These are phyloP conservation scores for Diplosphaera chodatii DNA, from an alignment of 139 green algal genomes.

Conservation along the genomic window DNA sequence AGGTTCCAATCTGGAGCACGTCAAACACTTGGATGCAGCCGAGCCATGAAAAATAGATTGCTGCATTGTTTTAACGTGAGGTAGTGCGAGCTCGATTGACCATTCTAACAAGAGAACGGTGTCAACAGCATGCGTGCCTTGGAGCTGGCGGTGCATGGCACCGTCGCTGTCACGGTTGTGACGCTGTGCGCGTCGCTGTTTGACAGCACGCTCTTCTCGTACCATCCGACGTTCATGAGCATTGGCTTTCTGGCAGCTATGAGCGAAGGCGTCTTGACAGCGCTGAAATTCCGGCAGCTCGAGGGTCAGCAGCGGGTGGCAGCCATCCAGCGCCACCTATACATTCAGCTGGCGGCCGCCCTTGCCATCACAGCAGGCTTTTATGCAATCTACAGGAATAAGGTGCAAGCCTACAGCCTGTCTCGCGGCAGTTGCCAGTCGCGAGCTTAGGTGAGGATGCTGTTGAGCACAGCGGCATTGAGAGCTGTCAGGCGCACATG, in stretches of 20 bases:
- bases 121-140: neutral
- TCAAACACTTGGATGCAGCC: too few relatives aligned
- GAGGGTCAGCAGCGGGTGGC: neutral
- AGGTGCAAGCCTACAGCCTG: too few relatives aligned
- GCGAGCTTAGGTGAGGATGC: too few relatives aligned
- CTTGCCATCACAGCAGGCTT: neutral
- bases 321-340: neutral
- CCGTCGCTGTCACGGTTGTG: neutral
- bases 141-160: neutral
- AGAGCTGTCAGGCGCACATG: too few relatives aligned
- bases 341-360: neutral
- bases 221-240: neutral
- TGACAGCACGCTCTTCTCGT: neutral
- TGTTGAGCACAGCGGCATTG: too few relatives aligned
- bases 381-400: neutral
- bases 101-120: too few relatives aligned
- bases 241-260: neutral
- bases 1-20: too few relatives aligned
- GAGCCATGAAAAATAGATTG: too few relatives aligned
- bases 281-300: neutral
- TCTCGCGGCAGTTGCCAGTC: too few relatives aligned
- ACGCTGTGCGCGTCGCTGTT: neutral
- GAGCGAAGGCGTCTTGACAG: neutral
- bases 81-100: too few relatives aligned
- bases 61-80: too few relatives aligned